phyloP scores from a whole-genome alignment of 2,329 filamentous ascomycete species.

The Pseudophaeomoniella oleicola region DNA sequence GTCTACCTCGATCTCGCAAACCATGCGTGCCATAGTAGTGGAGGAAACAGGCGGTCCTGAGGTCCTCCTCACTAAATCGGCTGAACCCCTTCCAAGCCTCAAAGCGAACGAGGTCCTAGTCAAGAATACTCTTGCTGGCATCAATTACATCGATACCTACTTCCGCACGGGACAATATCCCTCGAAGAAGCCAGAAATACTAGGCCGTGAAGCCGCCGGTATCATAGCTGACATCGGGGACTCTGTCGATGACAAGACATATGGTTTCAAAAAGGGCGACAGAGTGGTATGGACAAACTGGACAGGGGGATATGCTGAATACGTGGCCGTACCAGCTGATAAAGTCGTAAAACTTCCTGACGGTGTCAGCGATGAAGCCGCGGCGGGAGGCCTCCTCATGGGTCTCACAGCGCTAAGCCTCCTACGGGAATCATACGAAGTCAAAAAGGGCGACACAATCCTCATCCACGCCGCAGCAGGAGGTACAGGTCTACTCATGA shows the following conservation, averaged over 20 bases:
- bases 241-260: constrained; percentile 28
- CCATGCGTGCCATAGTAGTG: constrained; percentile 61
- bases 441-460: constrained; percentile 64
- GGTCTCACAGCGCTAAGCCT: constrained; percentile 72
- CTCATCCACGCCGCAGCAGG: constrained; percentile 78
- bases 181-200: constrained; percentile 54
- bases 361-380: constrained; percentile 44
- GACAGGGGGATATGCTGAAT: constrained; percentile 41
- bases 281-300: constrained; percentile 54
- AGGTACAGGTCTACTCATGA: constrained; percentile 59
- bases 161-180: constrained; percentile 75
- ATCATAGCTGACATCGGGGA: constrained; percentile 48
- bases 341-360: constrained; percentile 51
- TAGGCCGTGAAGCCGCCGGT: constrained; percentile 68
- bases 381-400: constrained; percentile 60
- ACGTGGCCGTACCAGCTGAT: constrained; percentile 37
- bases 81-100: constrained; percentile 55
- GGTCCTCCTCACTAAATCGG: constrained; percentile 55
- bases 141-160: constrained; percentile 89
- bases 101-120: constrained; percentile 62
- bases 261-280: constrained; percentile 49
- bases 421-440: constrained; percentile 55
- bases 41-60: constrained; percentile 58
- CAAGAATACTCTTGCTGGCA: constrained; percentile 63
- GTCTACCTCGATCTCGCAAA: constrained; percentile 38